phyloP scores from a whole-genome alignment of 2,329 filamentous ascomycete genomes.

The Cladosporium sp. region DNA sequence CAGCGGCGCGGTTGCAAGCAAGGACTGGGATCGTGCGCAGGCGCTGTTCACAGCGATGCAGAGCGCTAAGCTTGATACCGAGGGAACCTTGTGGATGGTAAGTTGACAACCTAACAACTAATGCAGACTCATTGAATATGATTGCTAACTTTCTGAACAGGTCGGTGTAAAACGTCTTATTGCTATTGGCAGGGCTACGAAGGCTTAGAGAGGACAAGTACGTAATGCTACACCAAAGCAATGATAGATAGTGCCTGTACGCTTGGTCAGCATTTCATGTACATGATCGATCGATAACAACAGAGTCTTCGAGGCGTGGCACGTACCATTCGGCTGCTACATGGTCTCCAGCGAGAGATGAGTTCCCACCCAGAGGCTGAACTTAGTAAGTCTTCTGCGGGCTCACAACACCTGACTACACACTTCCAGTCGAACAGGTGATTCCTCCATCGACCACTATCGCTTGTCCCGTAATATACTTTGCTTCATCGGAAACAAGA shows the following conservation, averaged over 20 bases:
- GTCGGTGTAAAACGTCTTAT: constrained; percentile 29
- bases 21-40: constrained; percentile 44
- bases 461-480: constrained; percentile 57
- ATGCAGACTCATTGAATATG: background rate
- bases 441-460: constrained; percentile 35
- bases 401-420: background rate
- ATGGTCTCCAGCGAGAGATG: no score
- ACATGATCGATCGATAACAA: no score
- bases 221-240: background rate
- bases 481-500: constrained; percentile 55
- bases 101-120: constrained; percentile 25
- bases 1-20: constrained; percentile 35
- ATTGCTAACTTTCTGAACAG: background rate
- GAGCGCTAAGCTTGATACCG: constrained; percentile 43
- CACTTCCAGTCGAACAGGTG: constrained; percentile 3
- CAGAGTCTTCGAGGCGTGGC: no score
- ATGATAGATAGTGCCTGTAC: background rate
- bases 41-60: constrained; percentile 44
- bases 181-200: constrained; percentile 31
- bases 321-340: no score
- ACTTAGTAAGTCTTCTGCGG: no score
- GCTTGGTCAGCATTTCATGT: no score
- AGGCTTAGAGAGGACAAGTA: constrained; percentile 1
- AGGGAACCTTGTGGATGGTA: constrained; percentile 51
- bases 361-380: no score